These are phyloP conservation scores for Casuarina cunninghamiana DNA, from an alignment of 306 rosid genomes.

Conservation along the genomic window DNA sequence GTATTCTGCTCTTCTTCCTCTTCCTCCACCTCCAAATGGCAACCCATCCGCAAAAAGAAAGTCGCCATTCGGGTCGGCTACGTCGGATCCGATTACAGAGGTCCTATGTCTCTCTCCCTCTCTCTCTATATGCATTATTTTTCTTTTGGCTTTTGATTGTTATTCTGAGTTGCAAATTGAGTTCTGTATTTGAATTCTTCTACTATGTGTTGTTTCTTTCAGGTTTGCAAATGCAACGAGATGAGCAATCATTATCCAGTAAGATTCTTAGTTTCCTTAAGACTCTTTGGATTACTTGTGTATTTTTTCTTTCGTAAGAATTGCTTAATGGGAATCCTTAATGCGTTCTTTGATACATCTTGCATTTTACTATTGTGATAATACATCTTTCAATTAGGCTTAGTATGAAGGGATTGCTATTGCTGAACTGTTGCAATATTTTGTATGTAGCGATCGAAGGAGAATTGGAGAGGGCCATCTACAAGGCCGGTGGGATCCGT, in stretches of 20 bases:
- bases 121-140: background rate
- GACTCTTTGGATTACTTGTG: background rate
- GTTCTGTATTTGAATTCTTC: background rate
- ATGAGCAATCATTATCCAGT: slow-evolving; percentile 63
- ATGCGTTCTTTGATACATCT: background rate
- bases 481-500: slow-evolving; percentile 79
- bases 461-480: slow-evolving; percentile 85
- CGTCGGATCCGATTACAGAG: slow-evolving; percentile 83
- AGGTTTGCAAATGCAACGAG: slow-evolving; percentile 80
- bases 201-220: background rate
- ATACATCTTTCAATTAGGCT: background rate
- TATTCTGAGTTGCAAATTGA: background rate
- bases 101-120: slow-evolving; percentile 23
- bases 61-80: slow-evolving; percentile 84
- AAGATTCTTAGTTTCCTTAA: slow-evolving; percentile 21
- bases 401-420: background rate
- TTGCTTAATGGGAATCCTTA: background rate
- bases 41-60: slow-evolving; percentile 68
- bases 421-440: slow-evolving; percentile 40
- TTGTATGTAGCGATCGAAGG: slow-evolving; percentile 73
- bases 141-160: background rate
- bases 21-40: slow-evolving; percentile 45
- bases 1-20: slow-evolving; percentile 20
- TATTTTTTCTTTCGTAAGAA: too few species aligned
- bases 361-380: background rate